Evolutionary conservation across 257 asterid species (phyloP).

Genomic region (Nicotiana noctiflora): DNA sequence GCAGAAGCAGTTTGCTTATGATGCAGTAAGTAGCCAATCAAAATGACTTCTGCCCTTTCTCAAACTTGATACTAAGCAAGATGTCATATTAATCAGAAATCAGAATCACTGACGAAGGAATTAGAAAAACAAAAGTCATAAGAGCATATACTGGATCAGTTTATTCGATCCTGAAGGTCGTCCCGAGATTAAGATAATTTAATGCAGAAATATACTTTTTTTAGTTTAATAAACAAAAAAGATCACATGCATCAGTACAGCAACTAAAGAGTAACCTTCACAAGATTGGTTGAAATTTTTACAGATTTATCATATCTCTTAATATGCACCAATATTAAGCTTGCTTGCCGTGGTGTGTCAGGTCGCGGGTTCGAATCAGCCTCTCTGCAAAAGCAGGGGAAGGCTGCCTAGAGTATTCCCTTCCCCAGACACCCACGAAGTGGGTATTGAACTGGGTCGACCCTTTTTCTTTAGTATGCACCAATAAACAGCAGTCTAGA

Average conservation of each 20-base stretch:
- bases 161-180: neutral
- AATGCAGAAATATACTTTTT: neutral
- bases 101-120: neutral
- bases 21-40: neutral
- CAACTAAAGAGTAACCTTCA: neutral
- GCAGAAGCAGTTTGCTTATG: neutral
- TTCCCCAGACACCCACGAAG: no score
- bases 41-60: neutral
- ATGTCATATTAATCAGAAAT: constrained; percentile 1
- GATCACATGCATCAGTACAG: neutral
- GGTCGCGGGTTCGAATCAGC: no score
- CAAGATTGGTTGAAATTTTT: neutral
- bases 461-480: no score
- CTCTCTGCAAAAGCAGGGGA: no score
- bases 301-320: neutral
- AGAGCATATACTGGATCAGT: neutral
- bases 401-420: no score
- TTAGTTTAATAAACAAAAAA: neutral
- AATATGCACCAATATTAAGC: constrained; percentile 9
- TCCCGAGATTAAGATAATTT: neutral
- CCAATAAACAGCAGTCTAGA: no score
- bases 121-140: neutral
- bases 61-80: neutral
- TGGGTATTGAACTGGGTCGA: no score
- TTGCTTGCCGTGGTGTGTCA: no score